These are phyloP conservation scores for Boletus eberwhitei DNA, from an alignment of 768 basidiomycete species.

Conservation along the genomic window DNA sequence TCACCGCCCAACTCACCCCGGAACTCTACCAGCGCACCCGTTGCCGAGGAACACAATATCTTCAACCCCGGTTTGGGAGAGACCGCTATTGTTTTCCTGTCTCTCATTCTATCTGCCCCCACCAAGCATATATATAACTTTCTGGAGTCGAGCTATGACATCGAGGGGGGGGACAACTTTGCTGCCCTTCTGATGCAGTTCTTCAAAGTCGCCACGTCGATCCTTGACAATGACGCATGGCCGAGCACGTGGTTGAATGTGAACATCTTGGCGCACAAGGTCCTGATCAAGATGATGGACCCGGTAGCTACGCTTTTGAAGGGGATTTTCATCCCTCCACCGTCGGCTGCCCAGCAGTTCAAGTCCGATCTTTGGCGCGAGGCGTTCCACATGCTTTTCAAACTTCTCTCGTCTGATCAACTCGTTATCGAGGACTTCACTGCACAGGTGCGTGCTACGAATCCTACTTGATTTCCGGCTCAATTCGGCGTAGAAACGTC, in stretches of 20 bases:
- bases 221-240: constrained; percentile 85
- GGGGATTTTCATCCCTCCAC: constrained; percentile 73
- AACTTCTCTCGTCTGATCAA: constrained; percentile 84
- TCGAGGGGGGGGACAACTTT: constrained; percentile 85
- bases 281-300: constrained; percentile 85
- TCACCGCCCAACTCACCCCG: constrained; percentile 56
- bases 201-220: constrained; percentile 77
- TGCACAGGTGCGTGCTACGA: constrained; percentile 61
- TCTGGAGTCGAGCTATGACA: constrained; percentile 76
- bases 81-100: constrained; percentile 78
- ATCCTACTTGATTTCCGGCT: constrained; percentile 3
- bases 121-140: constrained; percentile 73
- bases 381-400: constrained; percentile 77
- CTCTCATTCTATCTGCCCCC: constrained; percentile 77
- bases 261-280: constrained; percentile 83
- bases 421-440: constrained; percentile 93
- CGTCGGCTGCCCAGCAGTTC: constrained; percentile 62
- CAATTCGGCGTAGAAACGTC: constrained; percentile 64
- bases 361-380: constrained; percentile 78
- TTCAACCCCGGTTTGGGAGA: constrained; percentile 84
- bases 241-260: constrained; percentile 90
- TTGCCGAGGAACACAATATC: constrained; percentile 45
- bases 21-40: constrained; percentile 38
- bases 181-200: constrained; percentile 66
- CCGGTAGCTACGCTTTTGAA: constrained; percentile 75